Conservation (phyloP, 1,139 yeast species). For the Suzukiozyma palmioleophila region DNA sequence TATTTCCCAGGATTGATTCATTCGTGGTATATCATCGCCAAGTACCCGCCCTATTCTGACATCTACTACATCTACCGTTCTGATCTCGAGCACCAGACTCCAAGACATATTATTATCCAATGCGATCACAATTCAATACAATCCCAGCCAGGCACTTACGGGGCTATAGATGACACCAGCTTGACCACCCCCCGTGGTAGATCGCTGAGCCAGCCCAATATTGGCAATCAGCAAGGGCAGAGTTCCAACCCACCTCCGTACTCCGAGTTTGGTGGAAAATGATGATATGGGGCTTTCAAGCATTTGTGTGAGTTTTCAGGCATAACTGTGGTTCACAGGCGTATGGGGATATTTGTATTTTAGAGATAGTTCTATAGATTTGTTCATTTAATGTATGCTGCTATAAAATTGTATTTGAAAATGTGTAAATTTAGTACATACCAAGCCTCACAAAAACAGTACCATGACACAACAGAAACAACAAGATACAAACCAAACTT, state of each 20-base stretch:
- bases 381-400: no score
- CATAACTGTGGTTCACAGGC: no score
- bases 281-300: constrained; percentile 8
- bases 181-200: constrained; percentile 3
- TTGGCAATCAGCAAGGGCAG: constrained; percentile 8
- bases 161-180: constrained; percentile 19
- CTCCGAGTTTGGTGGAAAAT: constrained; percentile 10
- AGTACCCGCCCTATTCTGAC: constrained; percentile 36
- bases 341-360: no score
- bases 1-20: constrained; percentile 68
- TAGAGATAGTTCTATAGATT: no score
- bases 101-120: constrained; percentile 10
- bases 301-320: no score
- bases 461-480: no score
- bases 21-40: constrained; percentile 59
- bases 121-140: constrained; percentile 14
- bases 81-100: constrained; percentile 29
- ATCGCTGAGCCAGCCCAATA: neutral
- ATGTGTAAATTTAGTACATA: no score
- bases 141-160: constrained; percentile 15
- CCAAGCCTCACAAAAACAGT: no score
- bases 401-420: no score
- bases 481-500: no score
- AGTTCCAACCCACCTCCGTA: neutral
- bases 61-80: constrained; percentile 30